Evolutionary conservation across 108 stramenopile genomes (phyloP).

Genomic region (Nannochloropsis granulata): DNA sequence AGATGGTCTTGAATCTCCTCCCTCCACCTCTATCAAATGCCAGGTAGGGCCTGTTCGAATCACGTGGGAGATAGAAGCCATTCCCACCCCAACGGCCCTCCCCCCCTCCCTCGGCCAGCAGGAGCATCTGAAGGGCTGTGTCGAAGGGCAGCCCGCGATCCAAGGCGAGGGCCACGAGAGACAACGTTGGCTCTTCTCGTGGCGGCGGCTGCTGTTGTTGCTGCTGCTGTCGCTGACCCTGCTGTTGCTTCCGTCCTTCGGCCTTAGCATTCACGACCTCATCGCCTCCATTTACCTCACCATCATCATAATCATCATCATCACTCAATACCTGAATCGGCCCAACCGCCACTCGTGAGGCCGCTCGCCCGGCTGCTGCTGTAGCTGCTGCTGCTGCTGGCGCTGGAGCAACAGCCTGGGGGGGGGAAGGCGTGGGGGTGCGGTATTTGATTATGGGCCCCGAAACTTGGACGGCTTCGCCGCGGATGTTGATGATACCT

Average conservation of each 20-base stretch:
- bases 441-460: constrained; percentile 20
- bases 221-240: not conserved
- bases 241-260: too few species aligned
- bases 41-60: not conserved
- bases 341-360: not conserved
- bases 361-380: not conserved
- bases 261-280: not conserved
- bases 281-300: not conserved
- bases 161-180: constrained; percentile 33
- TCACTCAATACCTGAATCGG: not conserved
- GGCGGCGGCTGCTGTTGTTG: not conserved
- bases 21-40: not conserved
- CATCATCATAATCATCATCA: not conserved
- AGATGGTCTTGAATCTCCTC: not conserved
- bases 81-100: not conserved
- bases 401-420: not conserved
- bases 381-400: too few species aligned
- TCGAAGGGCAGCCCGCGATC: constrained; percentile 45
- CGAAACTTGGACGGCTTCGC: constrained; percentile 40
- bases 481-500: constrained; percentile 48
- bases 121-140: constrained; percentile 3
- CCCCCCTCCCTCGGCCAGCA: not conserved
- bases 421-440: not conserved
- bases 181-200: constrained; percentile 31
- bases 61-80: not conserved